Conservation (phyloP, 164 flowering plant species). For the Vitis amurensis region DNA sequence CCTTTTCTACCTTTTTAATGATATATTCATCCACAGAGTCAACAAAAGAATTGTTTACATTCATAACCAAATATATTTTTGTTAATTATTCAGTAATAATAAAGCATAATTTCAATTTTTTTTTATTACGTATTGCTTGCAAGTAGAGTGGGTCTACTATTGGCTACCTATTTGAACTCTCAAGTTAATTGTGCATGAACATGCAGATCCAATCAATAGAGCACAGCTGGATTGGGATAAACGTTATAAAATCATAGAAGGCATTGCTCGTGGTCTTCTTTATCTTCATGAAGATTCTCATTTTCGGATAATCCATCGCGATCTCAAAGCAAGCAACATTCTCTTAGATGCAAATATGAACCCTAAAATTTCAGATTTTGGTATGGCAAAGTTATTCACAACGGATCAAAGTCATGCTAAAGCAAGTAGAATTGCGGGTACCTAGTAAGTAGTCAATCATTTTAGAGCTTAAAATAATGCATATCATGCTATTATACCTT, state of each 20-base stretch:
- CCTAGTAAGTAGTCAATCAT: constrained; percentile 34
- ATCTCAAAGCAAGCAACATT: constrained; percentile 48
- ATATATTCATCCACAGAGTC: too few species aligned
- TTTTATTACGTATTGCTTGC: too few species aligned
- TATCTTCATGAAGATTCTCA: constrained; percentile 52
- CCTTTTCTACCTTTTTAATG: too few species aligned
- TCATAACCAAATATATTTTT: too few species aligned
- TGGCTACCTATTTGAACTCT: not conserved
- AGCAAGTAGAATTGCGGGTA: constrained; percentile 38
- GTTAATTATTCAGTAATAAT: too few species aligned
- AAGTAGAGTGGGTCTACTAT: not conserved
- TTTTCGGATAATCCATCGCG: constrained; percentile 44
- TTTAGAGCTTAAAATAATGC: too few species aligned
- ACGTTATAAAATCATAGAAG: constrained; percentile 34
- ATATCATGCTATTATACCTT: not conserved
- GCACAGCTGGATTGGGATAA: constrained; percentile 27
- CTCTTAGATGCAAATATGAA: constrained; percentile 38
- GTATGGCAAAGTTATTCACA: constrained; percentile 37
- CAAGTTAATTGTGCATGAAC: not conserved
- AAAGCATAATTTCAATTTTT: too few species aligned
- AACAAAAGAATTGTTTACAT: too few species aligned
- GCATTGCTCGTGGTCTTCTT: constrained; percentile 41
- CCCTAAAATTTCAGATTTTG: constrained; percentile 57
- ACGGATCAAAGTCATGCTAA: constrained; percentile 26
- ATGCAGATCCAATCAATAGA: constrained; percentile 22